Percentiles rank a stretch among this genome's conserved stretches.
These are phyloP conservation scores for Chrysopogon serrulatus DNA, from an alignment of 176 grass and related monocot species.

Conservation along the genomic window DNA sequence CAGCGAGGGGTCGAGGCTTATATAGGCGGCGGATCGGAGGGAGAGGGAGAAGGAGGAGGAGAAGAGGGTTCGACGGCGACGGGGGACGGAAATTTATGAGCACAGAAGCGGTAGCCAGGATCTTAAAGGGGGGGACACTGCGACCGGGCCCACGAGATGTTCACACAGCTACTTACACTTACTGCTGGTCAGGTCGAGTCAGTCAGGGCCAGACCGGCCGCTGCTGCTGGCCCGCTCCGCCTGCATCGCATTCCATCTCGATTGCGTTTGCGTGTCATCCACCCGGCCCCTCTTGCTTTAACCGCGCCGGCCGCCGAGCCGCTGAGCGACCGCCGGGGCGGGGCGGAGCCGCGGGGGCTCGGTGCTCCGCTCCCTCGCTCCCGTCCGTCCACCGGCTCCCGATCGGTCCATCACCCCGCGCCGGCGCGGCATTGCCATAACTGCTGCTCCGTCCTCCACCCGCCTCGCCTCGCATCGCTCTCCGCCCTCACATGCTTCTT, in stretches of 20 bases:
- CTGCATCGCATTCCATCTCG: slow-evolving; percentile 17
- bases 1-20: slow-evolving; percentile 41
- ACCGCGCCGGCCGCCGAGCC: too few species aligned
- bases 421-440: slow-evolving; percentile 7
- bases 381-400: background rate
- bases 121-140: slow-evolving; percentile 81
- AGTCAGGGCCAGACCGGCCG: background rate
- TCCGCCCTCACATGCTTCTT: slow-evolving; percentile 39
- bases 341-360: too few species aligned
- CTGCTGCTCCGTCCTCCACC: slow-evolving; percentile 1
- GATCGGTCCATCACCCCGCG: background rate
- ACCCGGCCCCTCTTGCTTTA: background rate
- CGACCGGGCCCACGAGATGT: slow-evolving; percentile 55
- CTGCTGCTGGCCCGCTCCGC: background rate
- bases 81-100: slow-evolving; percentile 63
- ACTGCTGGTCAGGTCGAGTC: slow-evolving; percentile 33
- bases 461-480: slow-evolving; percentile 2
- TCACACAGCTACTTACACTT: slow-evolving; percentile 29
- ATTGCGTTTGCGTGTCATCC: slow-evolving; percentile 14
- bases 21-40: slow-evolving; percentile 31
- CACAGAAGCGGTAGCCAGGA: slow-evolving; percentile 64
- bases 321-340: too few species aligned
- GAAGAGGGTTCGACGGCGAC: background rate
- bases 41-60: background rate
- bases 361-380: slow-evolving; percentile 27